phyloP scores from a whole-genome alignment of 345 rosid genomes.

The Psidium friedrichsthalianum region DNA sequence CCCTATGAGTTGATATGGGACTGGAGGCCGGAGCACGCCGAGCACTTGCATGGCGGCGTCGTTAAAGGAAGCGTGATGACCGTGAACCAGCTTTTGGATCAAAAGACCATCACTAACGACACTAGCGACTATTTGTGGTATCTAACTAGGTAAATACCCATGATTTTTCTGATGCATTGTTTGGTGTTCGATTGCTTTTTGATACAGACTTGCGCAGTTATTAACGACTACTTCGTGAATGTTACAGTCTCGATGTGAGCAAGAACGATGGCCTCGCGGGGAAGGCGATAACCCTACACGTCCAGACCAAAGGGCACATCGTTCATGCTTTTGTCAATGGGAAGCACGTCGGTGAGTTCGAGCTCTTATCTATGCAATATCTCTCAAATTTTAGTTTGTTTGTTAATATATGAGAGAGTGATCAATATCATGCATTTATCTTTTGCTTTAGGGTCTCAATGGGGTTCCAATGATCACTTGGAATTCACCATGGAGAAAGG shows the following conservation, averaged over 20 bases:
- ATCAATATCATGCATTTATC: background rate
- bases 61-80: background rate
- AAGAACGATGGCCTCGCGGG: background rate
- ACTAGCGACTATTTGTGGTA: constrained; percentile 34
- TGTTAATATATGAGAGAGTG: background rate
- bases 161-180: no score
- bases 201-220: background rate
- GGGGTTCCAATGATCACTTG: background rate
- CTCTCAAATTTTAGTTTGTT: background rate
- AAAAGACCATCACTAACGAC: constrained; percentile 20
- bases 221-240: background rate
- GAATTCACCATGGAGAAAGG: constrained; percentile 11
- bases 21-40: constrained; percentile 16
- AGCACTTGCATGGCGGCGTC: background rate
- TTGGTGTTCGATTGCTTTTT: background rate
- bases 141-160: constrained; percentile 20
- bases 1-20: constrained; percentile 16
- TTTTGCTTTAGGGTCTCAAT: constrained; percentile 4
- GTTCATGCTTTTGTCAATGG: constrained; percentile 36
- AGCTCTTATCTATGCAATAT: background rate
- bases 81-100: constrained; percentile 18
- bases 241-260: background rate
- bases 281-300: constrained; percentile 7
- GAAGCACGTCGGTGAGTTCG: constrained; percentile 12
- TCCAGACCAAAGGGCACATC: constrained; percentile 18